Conservation (phyloP, 805 yeast genomes). For the Barnettozyma populi region DNA sequence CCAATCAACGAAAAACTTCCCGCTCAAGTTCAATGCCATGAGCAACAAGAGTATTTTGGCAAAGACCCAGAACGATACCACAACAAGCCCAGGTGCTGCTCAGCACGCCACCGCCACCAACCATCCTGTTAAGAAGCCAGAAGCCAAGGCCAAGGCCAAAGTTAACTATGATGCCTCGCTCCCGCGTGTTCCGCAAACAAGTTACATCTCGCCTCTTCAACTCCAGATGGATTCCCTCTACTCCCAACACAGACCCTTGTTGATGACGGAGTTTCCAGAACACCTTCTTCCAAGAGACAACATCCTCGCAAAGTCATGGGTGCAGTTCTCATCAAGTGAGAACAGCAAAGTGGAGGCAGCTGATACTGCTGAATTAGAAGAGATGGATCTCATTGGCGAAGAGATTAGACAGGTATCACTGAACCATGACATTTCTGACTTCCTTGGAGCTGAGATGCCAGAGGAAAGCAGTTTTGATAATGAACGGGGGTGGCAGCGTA, state of each 20-base stretch:
- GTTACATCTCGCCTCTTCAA: neutral
- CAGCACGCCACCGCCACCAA: neutral
- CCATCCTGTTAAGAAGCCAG: neutral
- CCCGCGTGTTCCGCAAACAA: slow-evolving; percentile 1
- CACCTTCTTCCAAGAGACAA: neutral
- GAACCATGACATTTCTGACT: slow-evolving; percentile 16
- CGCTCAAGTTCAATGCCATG: slow-evolving; percentile 24
- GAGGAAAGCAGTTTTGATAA: neutral
- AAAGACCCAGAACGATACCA: neutral
- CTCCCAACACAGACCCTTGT: neutral
- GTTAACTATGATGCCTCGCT: slow-evolving; percentile 1
- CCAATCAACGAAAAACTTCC: slow-evolving; percentile 3
- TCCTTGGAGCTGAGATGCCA: slow-evolving; percentile 7
- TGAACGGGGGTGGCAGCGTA: slow-evolving; percentile 7
- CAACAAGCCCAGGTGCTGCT: neutral
- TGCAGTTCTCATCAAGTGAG: neutral
- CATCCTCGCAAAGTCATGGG: neutral
- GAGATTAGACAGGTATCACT: slow-evolving; percentile 15
- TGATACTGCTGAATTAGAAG: neutral
- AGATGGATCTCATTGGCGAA: neutral
- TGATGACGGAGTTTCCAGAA: slow-evolving; percentile 1
- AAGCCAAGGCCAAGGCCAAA: neutral
- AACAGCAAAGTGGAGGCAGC: neutral
- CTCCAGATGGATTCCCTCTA: slow-evolving; percentile 1
- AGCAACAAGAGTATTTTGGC: slow-evolving; percentile 21